Conservation (phyloP, 768 basidiomycete genomes). For the Agaricus subrufescens region DNA sequence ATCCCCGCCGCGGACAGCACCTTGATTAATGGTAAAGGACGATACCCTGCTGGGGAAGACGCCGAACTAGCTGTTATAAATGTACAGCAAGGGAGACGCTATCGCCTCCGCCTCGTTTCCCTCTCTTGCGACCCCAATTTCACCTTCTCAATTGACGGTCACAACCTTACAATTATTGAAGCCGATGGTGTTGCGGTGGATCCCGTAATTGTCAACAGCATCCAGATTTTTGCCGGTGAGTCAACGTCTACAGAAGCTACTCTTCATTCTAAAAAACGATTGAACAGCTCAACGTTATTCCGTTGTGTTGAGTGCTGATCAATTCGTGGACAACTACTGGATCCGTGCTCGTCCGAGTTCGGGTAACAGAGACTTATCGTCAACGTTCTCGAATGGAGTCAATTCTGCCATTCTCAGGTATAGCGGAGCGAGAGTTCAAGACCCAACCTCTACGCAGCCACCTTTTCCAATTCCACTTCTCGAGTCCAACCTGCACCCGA, state of each 20-base stretch:
- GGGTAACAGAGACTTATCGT: slow-evolving; percentile 8
- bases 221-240: slow-evolving; percentile 38
- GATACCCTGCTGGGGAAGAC: slow-evolving; percentile 30
- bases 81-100: slow-evolving; percentile 34
- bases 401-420: slow-evolving; percentile 50
- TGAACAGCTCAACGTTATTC: slow-evolving; percentile 27
- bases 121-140: slow-evolving; percentile 42
- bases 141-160: slow-evolving; percentile 33
- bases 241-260: slow-evolving; percentile 31
- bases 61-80: slow-evolving; percentile 31
- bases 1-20: slow-evolving; percentile 23
- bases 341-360: slow-evolving; percentile 34
- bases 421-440: slow-evolving; percentile 29
- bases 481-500: slow-evolving; percentile 37
- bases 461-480: slow-evolving; percentile 18
- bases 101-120: slow-evolving; percentile 46
- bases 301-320: slow-evolving; percentile 37
- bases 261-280: slow-evolving; percentile 29
- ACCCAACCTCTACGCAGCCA: slow-evolving; percentile 30
- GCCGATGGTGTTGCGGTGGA: slow-evolving; percentile 29
- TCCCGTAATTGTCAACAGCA: slow-evolving; percentile 29
- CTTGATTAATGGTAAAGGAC: slow-evolving; percentile 44
- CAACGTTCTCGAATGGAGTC: slow-evolving; percentile 28
- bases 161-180: slow-evolving; percentile 34
- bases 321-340: slow-evolving; percentile 48